Conservation (phyloP, 208 protist genomes). For the Acanthamoeba pearcei region DNA sequence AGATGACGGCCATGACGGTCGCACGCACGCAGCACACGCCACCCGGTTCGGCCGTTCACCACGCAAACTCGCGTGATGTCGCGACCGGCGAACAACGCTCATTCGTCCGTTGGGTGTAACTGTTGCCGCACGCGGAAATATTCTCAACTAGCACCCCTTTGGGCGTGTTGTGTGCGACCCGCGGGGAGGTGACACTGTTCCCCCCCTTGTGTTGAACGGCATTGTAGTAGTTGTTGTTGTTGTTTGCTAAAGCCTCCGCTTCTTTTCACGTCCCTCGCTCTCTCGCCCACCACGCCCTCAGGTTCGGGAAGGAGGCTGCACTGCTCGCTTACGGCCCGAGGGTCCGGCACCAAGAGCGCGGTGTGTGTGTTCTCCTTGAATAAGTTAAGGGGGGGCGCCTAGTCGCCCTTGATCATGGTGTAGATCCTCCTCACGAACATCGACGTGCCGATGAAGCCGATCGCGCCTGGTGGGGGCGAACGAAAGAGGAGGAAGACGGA, state of each 20-base stretch:
- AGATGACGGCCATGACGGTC: no score
- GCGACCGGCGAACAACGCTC: no score
- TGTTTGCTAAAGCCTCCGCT: not conserved
- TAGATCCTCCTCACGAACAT: constrained; percentile 88
- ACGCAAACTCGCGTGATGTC: no score
- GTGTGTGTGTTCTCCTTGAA: not conserved
- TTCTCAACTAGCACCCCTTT: no score
- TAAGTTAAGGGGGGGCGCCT: constrained; percentile 25
- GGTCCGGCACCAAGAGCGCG: not conserved
- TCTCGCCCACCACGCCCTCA: not conserved
- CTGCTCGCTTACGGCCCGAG: not conserved
- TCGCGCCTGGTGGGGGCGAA: constrained; percentile 63
- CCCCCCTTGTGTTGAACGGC: no score
- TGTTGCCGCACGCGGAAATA: no score
- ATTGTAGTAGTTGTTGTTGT: no score
- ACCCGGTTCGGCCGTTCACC: no score
- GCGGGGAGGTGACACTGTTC: no score
- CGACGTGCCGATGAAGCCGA: constrained; percentile 84
- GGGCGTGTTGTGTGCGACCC: no score
- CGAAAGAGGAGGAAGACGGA: not conserved
- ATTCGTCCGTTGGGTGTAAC: no score
- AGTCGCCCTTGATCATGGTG: constrained; percentile 86
- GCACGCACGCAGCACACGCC: no score
- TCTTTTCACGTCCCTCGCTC: not conserved
- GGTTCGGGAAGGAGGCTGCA: not conserved